Conservation (phyloP, 2,329 filamentous ascomycete species). For the Pestalotiopsis sp. region DNA sequence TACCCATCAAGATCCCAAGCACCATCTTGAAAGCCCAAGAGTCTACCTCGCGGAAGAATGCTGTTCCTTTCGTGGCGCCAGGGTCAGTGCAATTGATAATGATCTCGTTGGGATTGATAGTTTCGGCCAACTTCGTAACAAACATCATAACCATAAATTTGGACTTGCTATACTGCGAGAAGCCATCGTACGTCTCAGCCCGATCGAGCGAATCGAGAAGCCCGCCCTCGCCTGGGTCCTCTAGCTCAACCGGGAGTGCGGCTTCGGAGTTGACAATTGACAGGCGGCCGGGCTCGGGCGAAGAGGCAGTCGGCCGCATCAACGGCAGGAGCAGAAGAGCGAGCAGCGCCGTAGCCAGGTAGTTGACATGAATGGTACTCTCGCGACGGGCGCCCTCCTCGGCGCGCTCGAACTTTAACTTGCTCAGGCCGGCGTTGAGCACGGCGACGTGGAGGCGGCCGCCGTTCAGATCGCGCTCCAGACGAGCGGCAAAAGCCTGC, state of each 20-base stretch:
- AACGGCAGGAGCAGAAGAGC: constrained; percentile 18
- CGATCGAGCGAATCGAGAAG: neutral
- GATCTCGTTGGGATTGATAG: constrained; percentile 20
- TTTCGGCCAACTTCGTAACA: constrained; percentile 19
- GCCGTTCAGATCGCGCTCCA: constrained; percentile 25
- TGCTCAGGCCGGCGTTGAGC: constrained; percentile 28
- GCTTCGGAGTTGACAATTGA: constrained; percentile 16
- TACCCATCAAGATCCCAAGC: neutral
- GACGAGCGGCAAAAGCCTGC: constrained; percentile 31
- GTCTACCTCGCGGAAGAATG: constrained; percentile 13
- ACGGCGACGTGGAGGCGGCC: constrained; percentile 22
- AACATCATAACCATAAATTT: constrained; percentile 17
- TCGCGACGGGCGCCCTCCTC: constrained; percentile 15
- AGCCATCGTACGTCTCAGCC: constrained; percentile 3
- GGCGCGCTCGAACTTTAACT: neutral
- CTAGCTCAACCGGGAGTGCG: neutral
- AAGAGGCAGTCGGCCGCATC: constrained; percentile 6
- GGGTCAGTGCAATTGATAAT: constrained; percentile 26
- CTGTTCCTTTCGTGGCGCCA: constrained; percentile 20
- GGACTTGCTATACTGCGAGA: constrained; percentile 5
- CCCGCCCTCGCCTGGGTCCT: neutral
- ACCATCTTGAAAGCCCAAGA: neutral
- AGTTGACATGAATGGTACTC: constrained; percentile 22
- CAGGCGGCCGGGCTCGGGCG: constrained; percentile 6
- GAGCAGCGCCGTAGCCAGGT: constrained; percentile 21